A percentile compares a stretch with the other conserved stretches of the same genome.
These are phyloP conservation scores for Barnettozyma wickerhamii DNA, from an alignment of 805 yeast species.

Conservation along the genomic window DNA sequence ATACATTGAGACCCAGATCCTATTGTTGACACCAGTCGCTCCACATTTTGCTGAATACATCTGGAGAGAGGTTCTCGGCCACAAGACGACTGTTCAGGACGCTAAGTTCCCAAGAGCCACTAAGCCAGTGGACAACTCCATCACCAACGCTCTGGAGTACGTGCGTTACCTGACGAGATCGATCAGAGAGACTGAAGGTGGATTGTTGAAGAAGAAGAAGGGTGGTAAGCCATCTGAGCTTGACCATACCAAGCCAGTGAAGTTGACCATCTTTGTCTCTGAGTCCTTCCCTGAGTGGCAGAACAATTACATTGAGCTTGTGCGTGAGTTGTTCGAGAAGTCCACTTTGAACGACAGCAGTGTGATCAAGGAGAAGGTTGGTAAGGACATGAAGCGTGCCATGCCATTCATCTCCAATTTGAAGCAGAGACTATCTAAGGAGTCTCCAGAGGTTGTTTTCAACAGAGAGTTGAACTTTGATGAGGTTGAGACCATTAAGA, in stretches of 20 bases:
- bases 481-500: conserved; percentile 64
- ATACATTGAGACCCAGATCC: conserved; percentile 82
- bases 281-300: conserved; percentile 94
- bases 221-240: conserved; percentile 68
- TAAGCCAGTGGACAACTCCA: conserved; percentile 56
- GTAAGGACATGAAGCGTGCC: conserved; percentile 93
- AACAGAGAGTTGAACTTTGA: conserved; percentile 83
- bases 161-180: conserved; percentile 75
- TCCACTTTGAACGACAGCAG: conserved; percentile 63
- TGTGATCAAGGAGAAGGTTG: conserved; percentile 59
- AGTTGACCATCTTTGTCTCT: conserved; percentile 68
- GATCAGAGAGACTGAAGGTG: conserved; percentile 91
- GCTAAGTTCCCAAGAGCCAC: conserved; percentile 79
- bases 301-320: conserved; percentile 71
- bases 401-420: conserved; percentile 93
- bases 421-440: conserved; percentile 72
- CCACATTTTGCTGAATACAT: conserved; percentile 94
- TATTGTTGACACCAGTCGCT: conserved; percentile 85
- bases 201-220: conserved; percentile 81
- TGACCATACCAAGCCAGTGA: conserved; percentile 70
- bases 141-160: conserved; percentile 69
- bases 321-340: conserved; percentile 66
- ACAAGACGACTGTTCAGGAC: conserved; percentile 61
- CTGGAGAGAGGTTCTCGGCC: conserved; percentile 75
- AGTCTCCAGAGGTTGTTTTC: conserved; percentile 74